phyloP scores from a whole-genome alignment of 768 basidiomycete species.

The Mycena floridula region DNA sequence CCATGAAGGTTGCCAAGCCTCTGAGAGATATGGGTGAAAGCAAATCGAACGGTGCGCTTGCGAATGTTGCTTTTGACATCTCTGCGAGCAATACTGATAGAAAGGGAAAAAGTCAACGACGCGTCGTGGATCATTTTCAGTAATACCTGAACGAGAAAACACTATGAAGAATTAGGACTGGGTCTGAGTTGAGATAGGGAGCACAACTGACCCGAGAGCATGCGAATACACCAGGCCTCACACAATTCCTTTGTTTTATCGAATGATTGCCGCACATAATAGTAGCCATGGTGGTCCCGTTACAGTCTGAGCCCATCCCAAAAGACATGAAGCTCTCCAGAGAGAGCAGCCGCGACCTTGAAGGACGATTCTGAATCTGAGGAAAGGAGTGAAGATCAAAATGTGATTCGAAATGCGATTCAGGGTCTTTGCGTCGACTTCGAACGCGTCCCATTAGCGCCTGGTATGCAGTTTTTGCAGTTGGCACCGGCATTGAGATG shows the following conservation, averaged over 20 bases:
- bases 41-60: conserved; percentile 21
- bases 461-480: background rate
- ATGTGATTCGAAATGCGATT: background rate
- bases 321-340: conserved; percentile 18
- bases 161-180: conserved; percentile 14
- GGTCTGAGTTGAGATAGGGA: conserved; percentile 1
- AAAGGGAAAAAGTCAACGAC: background rate
- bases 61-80: conserved; percentile 25
- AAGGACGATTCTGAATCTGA: background rate
- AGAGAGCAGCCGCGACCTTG: conserved; percentile 1
- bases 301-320: conserved; percentile 19
- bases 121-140: conserved; percentile 10
- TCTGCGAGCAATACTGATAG: conserved; percentile 26
- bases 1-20: conserved; percentile 26
- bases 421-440: background rate
- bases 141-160: conserved; percentile 26
- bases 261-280: conserved; percentile 20
- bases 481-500: too few species aligned
- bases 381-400: too few species aligned
- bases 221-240: conserved; percentile 12
- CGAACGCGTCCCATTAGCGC: background rate
- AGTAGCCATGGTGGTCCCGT: conserved; percentile 17
- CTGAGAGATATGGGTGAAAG: conserved; percentile 19
- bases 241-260: conserved; percentile 5
- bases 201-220: conserved; percentile 16